Base-by-base conservation (phyloP, 306 rosid genomes). In the Fagus crenata region DNA sequence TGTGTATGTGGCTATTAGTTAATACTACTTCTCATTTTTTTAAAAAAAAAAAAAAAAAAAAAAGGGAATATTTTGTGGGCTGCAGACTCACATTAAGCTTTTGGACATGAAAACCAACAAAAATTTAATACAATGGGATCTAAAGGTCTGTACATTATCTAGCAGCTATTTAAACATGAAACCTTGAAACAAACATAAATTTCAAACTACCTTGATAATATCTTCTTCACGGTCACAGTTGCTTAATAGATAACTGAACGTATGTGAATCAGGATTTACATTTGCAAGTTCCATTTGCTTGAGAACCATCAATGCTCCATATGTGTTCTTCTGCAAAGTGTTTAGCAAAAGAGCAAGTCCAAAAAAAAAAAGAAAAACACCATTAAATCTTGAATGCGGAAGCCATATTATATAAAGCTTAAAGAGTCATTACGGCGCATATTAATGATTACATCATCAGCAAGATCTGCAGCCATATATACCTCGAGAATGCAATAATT, bases 261-360 rank as follows among this genome's bases (percentile, higher is more conserved):
- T 90, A 6, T 36, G 73, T 67, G 92, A 87, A 92, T 95, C 96
- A 82, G 96, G 97, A 53, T 84, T 73, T 67, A 90, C 74, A 49
- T 71, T 60, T 58, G 89, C 92, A 72, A 70, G 83, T 84, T 81
- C 73, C 97, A 92, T 95, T 64, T 75, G 83, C 87, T 86, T 79
- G 59, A 89, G 75, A 82, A 95, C 91, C 80, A 40, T 84, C 73
- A 87, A 64, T 41, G 78, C 98, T 72, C 75, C 84, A 49, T 42
- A 18, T 67, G 69, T 76, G 73, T 92, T 92, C 78, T 89, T 95
- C 98, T 95, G 88, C 89, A 81, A 67, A 75, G 63, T 69, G 49
- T 72, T 75, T 18, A 67, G 56, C 7, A 13, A 63, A 82, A 49
- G 15, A 78, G 56, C 35, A 75, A 74, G 39, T 75, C 49, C 63